Evolutionary conservation across 2,329 filamentous ascomycete genomes (phyloP), one percentile per base, ranked within the genome.

Genomic region (Didymella glomerata): DNA sequence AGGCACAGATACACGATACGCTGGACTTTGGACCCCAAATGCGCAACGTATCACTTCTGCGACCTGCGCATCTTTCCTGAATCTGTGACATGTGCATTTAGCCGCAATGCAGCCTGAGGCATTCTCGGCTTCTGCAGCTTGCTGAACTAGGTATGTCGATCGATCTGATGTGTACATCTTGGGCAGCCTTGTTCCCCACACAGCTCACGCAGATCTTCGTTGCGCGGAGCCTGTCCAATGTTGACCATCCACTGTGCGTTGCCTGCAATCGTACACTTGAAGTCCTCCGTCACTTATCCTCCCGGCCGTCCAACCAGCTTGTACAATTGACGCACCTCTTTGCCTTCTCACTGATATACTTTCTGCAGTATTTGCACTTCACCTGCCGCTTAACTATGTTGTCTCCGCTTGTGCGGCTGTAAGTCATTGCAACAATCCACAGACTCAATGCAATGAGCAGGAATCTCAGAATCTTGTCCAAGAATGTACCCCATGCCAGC

Each of bases 381-480:
- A 87, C 82, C 25, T 84, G 86, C 65, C 85, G 86, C 79, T 91
- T 91, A 73, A 92, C 89, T 63, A 92, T 88, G 14, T 86, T 85
- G 51, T 91, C 88, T 11, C 83, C 81, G 13, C 84, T 86, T 11
- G 86, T 70, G 61, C 80, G 82, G 66, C 87, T 86, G 71, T 91
- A 92, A 38, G 85, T 42, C 48, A 82, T 81, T 1, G 88, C 89
- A 27, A 92, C 80, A 0, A 81, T 77, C 71, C 91, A 92, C 10
- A 92, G 78, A 13, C 85, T 83, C 16, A 90, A 48, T 2, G 89
- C 90, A 4, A 92, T 80, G 52, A 87, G 84, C 24, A 88, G 41
- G 62, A 92, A 92, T 54, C 88, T 86, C 53, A 91, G 80, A 2
- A 88, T 67, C 54, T 88, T 86, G 68, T 87, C 87, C 48, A 90